Percentiles rank a stretch among this genome's conserved stretches.
phyloP scores from a whole-genome alignment of 805 yeast genomes.

The Saturnispora dispora region DNA sequence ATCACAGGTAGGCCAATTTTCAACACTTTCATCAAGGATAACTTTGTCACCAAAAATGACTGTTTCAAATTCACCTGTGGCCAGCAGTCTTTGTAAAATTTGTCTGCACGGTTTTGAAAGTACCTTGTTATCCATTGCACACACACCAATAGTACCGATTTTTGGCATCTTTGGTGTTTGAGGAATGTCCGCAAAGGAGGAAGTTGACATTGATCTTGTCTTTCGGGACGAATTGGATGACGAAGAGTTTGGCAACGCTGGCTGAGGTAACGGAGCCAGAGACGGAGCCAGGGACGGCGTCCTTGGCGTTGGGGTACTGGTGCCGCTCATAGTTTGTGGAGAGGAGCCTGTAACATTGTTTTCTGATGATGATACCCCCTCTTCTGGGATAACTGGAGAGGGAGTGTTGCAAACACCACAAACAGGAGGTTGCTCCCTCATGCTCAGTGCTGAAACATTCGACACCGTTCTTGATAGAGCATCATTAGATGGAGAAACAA shows the following conservation, averaged over 20 bases:
- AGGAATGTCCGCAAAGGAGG: conserved; percentile 15
- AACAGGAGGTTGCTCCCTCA: conserved; percentile 13
- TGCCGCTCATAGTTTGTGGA: background rate
- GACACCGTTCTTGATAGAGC: conserved; percentile 27
- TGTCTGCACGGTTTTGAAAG: conserved; percentile 92
- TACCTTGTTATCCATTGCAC: conserved; percentile 98
- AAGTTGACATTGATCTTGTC: conserved; percentile 25
- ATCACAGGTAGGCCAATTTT: conserved; percentile 99
- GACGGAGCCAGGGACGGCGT: background rate
- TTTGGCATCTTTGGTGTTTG: conserved; percentile 49
- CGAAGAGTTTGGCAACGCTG: conserved; percentile 8
- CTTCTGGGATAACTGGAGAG: background rate
- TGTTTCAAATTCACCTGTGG: conserved; percentile 92
- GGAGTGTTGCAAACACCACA: background rate
- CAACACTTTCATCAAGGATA: conserved; percentile 83
- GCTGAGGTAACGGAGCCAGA: conserved; percentile 1
- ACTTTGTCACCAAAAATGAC: conserved; percentile 97
- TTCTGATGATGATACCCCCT: background rate
- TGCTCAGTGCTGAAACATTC: conserved; percentile 25
- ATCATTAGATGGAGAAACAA: conserved; percentile 26
- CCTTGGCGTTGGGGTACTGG: background rate
- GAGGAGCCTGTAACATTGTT: background rate
- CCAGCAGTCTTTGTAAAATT: conserved; percentile 78
- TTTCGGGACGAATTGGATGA: conserved; percentile 15
- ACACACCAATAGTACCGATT: conserved; percentile 92